Evolutionary conservation across 352 stramenopile genomes (phyloP).

Genomic region (Phytophthora pistaciae): DNA sequence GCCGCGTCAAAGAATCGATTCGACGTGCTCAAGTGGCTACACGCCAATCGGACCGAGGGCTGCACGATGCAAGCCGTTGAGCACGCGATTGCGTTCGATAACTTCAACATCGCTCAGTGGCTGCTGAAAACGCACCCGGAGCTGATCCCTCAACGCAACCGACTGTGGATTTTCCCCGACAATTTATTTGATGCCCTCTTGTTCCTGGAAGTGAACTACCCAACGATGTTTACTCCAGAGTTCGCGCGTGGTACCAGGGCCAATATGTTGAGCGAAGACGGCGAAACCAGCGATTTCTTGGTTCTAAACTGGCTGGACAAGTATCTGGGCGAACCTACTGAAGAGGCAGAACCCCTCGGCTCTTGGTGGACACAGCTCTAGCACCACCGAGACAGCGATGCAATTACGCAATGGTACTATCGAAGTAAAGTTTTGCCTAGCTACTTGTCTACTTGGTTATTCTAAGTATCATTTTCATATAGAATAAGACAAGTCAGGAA

Average conservation of each 20-base stretch:
- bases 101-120: background rate
- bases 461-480: no score
- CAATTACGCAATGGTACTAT: no score
- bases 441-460: no score
- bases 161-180: slow-evolving; percentile 3
- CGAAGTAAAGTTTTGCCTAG: no score
- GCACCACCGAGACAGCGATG: no score
- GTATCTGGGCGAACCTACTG: background rate
- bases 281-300: slow-evolving; percentile 1
- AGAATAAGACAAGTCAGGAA: no score
- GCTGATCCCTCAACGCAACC: background rate
- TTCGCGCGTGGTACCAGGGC: background rate
- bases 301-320: background rate
- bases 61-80: slow-evolving; percentile 3
- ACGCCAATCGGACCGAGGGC: background rate
- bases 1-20: background rate
- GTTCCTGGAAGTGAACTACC: slow-evolving; percentile 8
- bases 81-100: background rate
- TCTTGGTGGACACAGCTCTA: no score
- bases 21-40: background rate
- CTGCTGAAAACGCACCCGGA: background rate
- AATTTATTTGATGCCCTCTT: slow-evolving; percentile 8
- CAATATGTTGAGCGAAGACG: background rate
- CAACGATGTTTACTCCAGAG: background rate
- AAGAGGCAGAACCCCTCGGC: background rate